Conservation (phyloP, 805 yeast genomes). For the Groenewaldozyma tartarivorans region DNA sequence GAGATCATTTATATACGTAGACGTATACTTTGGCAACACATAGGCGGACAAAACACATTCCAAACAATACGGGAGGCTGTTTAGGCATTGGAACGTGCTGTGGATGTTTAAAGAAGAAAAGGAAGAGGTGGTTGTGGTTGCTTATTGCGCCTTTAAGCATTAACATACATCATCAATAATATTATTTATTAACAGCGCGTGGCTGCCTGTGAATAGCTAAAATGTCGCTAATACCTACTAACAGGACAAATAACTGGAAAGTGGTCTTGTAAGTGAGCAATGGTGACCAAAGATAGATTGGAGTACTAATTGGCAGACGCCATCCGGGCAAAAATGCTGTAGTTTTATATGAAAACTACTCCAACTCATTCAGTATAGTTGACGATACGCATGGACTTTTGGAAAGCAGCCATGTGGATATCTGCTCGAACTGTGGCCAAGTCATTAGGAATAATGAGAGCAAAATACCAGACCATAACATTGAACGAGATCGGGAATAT, state of each 20-base stretch:
- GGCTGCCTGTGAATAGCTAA: not conserved
- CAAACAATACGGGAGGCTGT: too few species aligned
- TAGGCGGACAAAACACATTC: too few species aligned
- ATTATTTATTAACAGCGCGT: not conserved
- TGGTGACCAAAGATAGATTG: not conserved
- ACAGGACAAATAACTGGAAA: conserved; percentile 10
- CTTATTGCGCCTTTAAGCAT: too few species aligned
- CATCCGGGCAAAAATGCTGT: conserved; percentile 8
- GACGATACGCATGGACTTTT: not conserved
- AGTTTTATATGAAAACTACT: conserved; percentile 12
- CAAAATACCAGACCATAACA: not conserved
- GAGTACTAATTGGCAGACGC: not conserved
- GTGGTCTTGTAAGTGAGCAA: conserved; percentile 15
- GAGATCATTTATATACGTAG: too few species aligned
- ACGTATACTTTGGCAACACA: too few species aligned
- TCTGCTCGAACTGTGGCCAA: not conserved
- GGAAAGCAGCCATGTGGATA: not conserved
- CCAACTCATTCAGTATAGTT: not conserved
- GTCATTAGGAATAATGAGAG: not conserved
- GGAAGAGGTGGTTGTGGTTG: too few species aligned
- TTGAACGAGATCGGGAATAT: conserved; percentile 11
- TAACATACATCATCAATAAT: too few species aligned
- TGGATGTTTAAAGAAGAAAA: too few species aligned
- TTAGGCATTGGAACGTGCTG: too few species aligned
- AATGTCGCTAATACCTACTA: conserved; percentile 13